Evolutionary conservation across 208 protist species (phyloP), one percentile per base, ranked within the genome.

Genomic region (Trypanosoma platydactyli): DNA sequence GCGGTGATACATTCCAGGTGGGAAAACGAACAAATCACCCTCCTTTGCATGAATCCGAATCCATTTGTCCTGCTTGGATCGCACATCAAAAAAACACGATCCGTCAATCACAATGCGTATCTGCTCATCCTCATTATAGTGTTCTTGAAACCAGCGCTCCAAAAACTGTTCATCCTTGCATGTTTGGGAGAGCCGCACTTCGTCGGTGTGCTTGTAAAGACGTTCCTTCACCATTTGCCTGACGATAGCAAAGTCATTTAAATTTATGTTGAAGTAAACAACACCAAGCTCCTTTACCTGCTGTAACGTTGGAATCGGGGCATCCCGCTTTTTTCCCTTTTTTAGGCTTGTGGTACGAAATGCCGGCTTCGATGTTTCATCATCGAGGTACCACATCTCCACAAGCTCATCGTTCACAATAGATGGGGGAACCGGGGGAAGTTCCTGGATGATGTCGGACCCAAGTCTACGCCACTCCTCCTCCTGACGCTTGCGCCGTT

Each of bases 121-220:
- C 66, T 98, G 87, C 68, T 98, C 94, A 70, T 97, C 94, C 51
- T 97, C 93, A 55, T 95, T 91, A 69, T 92, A 91, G 71, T 98
- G 95, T 76, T 97, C 94, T 56, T 92, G 81, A 64, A 88, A 97
- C 87, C 89, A 98, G n/a, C 85, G 81, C 45, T 92, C 81, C 22
- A 98, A 64, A 59, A 88, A 94, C 49, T 62, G 73, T 24, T 96
- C 90, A 64, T 97, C 92, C 62, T 95, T 95, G 25, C 79, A 80
- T 3, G 89, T 95, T 67, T 97, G 89, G n/a, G 88, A 94, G 29
- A 97, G 55, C 18, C 76, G 71, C 12, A 89, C 66, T 65, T 95
- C 88, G 64, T 95, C 92, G 5, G 89, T 92, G 72, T 97, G 89
- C 67, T 97, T 95, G 77, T 95, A 94, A n/a, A 82, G 55, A 12